Evolutionary conservation across 768 basidiomycete genomes (phyloP).

Genomic region (Leccinum subtestaceum): DNA sequence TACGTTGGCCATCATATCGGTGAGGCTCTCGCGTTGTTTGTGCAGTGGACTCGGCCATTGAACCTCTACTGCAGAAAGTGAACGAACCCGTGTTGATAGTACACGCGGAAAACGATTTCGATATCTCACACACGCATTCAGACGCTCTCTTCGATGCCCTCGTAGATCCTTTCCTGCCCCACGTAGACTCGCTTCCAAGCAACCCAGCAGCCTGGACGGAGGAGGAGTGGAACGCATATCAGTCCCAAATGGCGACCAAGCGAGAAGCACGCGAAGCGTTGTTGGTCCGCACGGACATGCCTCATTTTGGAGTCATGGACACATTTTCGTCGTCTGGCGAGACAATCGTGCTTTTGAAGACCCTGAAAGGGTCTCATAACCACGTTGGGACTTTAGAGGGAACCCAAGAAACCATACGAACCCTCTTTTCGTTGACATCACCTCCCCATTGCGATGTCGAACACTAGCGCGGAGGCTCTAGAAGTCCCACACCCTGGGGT

Average conservation of each 20-base stretch:
- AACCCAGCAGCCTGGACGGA: slow-evolving; percentile 27
- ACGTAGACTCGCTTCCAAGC: slow-evolving; percentile 37
- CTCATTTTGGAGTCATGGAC: slow-evolving; percentile 50
- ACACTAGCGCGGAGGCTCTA: not conserved
- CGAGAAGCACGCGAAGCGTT: slow-evolving; percentile 41
- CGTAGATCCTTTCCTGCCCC: slow-evolving; percentile 60
- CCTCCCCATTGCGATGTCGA: not conserved
- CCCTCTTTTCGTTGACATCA: slow-evolving; percentile 21
- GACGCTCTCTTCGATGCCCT: slow-evolving; percentile 64
- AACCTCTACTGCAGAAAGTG: slow-evolving; percentile 46
- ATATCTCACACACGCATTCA: slow-evolving; percentile 72
- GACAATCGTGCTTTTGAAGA: slow-evolving; percentile 57
- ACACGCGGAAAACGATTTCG: slow-evolving; percentile 72
- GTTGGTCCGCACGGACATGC: slow-evolving; percentile 44
- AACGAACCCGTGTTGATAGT: slow-evolving; percentile 67
- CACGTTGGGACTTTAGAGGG: slow-evolving; percentile 60
- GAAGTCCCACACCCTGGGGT: not conserved
- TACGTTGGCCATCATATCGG: slow-evolving; percentile 58
- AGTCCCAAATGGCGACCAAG: slow-evolving; percentile 40
- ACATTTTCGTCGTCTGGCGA: slow-evolving; percentile 46
- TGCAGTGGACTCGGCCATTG: not conserved
- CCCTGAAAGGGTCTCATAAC: slow-evolving; percentile 56
- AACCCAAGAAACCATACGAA: slow-evolving; percentile 58
- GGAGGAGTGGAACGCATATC: slow-evolving; percentile 47
- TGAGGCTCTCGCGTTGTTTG: slow-evolving; percentile 32